Evolutionary conservation across 164 flowering plant species (phyloP), one percentile per base, ranked within the genome.

Genomic region (Aristolochia contorta): DNA sequence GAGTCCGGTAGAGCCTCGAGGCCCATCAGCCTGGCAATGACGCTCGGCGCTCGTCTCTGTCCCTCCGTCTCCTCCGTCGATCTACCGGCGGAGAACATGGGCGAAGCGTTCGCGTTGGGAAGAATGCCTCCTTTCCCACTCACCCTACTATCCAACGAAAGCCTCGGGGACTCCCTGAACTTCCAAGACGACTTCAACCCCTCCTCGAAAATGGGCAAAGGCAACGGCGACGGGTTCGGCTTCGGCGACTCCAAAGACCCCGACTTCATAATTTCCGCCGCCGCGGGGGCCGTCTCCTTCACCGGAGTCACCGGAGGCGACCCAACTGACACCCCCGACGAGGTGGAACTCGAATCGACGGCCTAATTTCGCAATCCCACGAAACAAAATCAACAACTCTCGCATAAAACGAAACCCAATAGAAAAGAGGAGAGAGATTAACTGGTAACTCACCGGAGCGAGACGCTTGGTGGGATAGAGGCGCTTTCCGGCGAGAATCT

Each of bases 71-170:
- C 84, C 19, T 74, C 78, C 16, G 20, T 50, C 1, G 10, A 30
- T 23, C 45, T 54, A 51, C 55, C 57, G 63, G 41, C 45, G 37
- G 43, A 37, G 12, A 37, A 37, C 43, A 37, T 37, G 43, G 12
- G 15, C 43, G 60, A 22, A 50, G 7, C 12, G 7, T 60, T 82
- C 82, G 80, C 84, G 45, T 75, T 73, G 22, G 90, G 96, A 41
- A 75, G 68, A 1, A 92, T 62, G 47, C 82, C 76, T 25, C 94
- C 97, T 53, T 83, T 86, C 4, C 84, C 83, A 56, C 83, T 96
- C 2, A 83, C 97, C 61, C 98, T 69, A 76, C 98, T 93, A 50
- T 93, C 98, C 16, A 93, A 83, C 6, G 98, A 93, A 1, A 90
- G 87, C 66, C 98, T 69, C 21, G 97, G 97, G 48, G 85, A 74